These are phyloP conservation scores for Sonneratia alba DNA, from an alignment of 345 rosid genomes.

Conservation along the genomic window DNA sequence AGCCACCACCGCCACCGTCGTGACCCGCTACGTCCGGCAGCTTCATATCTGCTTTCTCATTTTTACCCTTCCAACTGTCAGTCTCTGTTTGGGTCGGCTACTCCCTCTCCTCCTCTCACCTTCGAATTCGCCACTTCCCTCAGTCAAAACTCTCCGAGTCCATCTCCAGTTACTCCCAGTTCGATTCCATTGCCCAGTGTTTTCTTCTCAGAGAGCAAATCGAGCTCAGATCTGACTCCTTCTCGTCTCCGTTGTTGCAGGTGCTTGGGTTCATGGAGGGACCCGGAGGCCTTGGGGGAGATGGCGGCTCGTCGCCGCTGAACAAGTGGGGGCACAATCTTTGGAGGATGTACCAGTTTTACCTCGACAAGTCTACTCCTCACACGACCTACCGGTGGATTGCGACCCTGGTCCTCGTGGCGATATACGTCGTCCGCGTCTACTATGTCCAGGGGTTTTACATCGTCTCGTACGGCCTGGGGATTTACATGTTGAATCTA, in stretches of 20 bases:
- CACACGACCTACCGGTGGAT: conserved; percentile 76
- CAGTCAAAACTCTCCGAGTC: background rate
- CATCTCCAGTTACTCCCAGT: background rate
- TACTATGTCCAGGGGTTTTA: conserved; percentile 75
- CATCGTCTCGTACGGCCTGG: conserved; percentile 83
- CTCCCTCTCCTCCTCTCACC: background rate
- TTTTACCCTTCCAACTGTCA: background rate
- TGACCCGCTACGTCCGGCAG: too few relatives aligned
- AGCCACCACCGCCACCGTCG: too few relatives aligned
- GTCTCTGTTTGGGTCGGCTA: conserved; percentile 1
- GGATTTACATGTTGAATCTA: conserved; percentile 83
- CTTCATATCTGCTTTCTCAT: background rate
- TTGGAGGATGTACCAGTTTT: conserved; percentile 74
- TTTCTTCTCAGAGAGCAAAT: background rate
- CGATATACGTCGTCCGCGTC: conserved; percentile 57
- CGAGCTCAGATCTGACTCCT: background rate
- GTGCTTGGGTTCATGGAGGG: conserved; percentile 49
- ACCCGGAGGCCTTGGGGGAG: conserved; percentile 37
- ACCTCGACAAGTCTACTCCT: conserved; percentile 84
- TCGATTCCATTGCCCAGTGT: background rate
- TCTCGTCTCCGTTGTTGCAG: conserved; percentile 4
- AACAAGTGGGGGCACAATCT: conserved; percentile 56
- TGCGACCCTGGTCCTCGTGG: conserved; percentile 45
- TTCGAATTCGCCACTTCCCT: too few relatives aligned
- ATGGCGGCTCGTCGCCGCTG: conserved; percentile 48